Evolutionary conservation across 768 basidiomycete genomes (phyloP), one percentile per base, ranked within the genome.

Genomic region (Lentinula raphanica): DNA sequence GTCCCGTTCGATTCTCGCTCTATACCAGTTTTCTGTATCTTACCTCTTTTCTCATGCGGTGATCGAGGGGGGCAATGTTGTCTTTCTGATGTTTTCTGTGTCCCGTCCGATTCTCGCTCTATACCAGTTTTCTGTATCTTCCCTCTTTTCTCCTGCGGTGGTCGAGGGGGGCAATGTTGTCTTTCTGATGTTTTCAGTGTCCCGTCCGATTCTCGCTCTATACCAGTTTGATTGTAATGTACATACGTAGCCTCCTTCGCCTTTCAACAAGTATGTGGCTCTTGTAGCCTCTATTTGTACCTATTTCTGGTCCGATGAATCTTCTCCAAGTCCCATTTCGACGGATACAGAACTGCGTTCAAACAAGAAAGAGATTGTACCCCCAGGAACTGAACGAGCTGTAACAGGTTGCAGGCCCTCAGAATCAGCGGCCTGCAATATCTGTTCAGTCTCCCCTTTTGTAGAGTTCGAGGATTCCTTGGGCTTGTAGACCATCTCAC

Each of bases 351-450:
- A 65, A 11, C 71, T 77, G 64, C 78, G 86, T 67, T 90, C 87
- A 62, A 94, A 93, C 12, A 93, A 64, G 66, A 88, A 92, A 7
- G 88, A 87, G 17, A 92, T 69, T 1, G 86, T 84, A 0, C 91
- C 91, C 2, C 86, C 87, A 5, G 80, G 75, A 12, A 86, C 72
- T 25, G 80, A 73, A 4, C 71, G 67, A 4, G 71, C 68, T 7
- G 72, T 63, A 50, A 63, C 59, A 8, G 58, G 62, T 32, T 73
- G 75, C 13, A 83, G 68, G 48, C 77, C 79, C 32, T 81, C 75
- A 21, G 82, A 63, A 63, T 85, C 79, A 32, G 79, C 73, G n/a
- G 73, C 72, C n/a, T 70, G 67, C 38, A 80, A 62, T 31, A 81
- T 46, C 15, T 64, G 66, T 21, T 69, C 64, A 27, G 65, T 35